Percentiles rank a stretch among this genome's conserved stretches.
Evolutionary conservation across 352 stramenopile genomes (phyloP).

Genomic region (Phytophthora aleatoria): DNA sequence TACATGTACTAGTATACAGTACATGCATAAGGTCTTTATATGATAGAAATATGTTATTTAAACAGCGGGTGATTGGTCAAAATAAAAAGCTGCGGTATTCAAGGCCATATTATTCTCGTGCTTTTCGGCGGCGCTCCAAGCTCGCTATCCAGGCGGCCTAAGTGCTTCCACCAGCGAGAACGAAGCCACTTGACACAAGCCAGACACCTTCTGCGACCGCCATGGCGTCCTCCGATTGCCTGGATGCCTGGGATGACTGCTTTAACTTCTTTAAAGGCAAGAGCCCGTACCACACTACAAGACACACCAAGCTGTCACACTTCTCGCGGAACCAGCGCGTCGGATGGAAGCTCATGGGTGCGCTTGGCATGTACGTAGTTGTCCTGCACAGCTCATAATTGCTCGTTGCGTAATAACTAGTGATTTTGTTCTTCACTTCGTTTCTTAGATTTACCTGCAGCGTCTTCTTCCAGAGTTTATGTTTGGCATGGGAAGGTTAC

Average conservation of each 20-base stretch:
- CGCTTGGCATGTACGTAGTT: slow-evolving; percentile 50
- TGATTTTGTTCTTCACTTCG: neutral
- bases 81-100: slow-evolving; percentile 1
- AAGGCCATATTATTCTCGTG: slow-evolving; percentile 1
- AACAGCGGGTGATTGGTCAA: neutral
- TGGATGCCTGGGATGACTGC: slow-evolving; percentile 57
- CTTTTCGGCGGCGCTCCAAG: neutral
- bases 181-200: slow-evolving; percentile 3
- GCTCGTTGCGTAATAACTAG: neutral
- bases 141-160: neutral
- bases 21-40: no score
- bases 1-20: neutral
- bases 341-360: slow-evolving; percentile 64
- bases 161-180: slow-evolving; percentile 1
- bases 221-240: slow-evolving; percentile 34
- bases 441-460: slow-evolving; percentile 52
- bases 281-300: slow-evolving; percentile 56
- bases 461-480: slow-evolving; percentile 57
- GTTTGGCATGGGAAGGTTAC: slow-evolving; percentile 52
- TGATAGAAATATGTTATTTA: no score
- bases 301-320: slow-evolving; percentile 46
- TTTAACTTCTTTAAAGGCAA: slow-evolving; percentile 77
- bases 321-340: slow-evolving; percentile 61
- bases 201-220: neutral
- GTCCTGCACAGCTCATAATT: neutral